Conservation (phyloP, 257 asterid genomes). For the Nicotiana sylvestris region DNA sequence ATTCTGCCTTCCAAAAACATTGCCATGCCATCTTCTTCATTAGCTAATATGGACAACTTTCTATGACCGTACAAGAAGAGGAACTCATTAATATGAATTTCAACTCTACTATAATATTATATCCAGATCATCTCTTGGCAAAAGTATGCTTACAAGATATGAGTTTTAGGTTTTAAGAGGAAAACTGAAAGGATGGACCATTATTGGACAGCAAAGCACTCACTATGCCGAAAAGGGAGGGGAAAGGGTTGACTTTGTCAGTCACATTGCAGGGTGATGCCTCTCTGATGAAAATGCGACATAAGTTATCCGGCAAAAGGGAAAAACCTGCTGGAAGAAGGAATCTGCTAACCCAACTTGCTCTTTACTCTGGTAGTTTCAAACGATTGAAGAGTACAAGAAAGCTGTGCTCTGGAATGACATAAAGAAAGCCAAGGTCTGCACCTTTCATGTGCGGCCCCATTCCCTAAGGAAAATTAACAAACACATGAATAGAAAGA, state of each 20-base stretch:
- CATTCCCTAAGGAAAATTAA: slow-evolving; percentile 50
- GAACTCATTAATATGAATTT: slow-evolving; percentile 9
- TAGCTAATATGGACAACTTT: background rate
- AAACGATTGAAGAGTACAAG: slow-evolving; percentile 87
- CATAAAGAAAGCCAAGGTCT: slow-evolving; percentile 89
- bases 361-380: slow-evolving; percentile 65
- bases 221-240: background rate
- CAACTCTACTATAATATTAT: background rate
- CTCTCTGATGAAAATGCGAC: background rate
- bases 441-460: slow-evolving; percentile 84
- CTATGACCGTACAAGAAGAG: background rate
- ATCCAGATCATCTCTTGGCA: slow-evolving; percentile 2
- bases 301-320: background rate
- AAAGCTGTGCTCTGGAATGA: slow-evolving; percentile 85
- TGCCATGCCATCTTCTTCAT: background rate
- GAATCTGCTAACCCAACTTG: slow-evolving; percentile 1
- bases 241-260: background rate
- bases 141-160: background rate
- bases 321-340: slow-evolving; percentile 3
- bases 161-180: background rate
- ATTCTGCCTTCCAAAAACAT: background rate
- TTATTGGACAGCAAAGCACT: slow-evolving; percentile 8
- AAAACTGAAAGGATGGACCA: slow-evolving; percentile 5
- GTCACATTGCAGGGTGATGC: slow-evolving; percentile 8
- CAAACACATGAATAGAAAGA: background rate